Evolutionary conservation across 495 filamentous ascomycete genomes (phyloP), one percentile per base, ranked within the genome.

Genomic region (Penicillium flavigenum): DNA sequence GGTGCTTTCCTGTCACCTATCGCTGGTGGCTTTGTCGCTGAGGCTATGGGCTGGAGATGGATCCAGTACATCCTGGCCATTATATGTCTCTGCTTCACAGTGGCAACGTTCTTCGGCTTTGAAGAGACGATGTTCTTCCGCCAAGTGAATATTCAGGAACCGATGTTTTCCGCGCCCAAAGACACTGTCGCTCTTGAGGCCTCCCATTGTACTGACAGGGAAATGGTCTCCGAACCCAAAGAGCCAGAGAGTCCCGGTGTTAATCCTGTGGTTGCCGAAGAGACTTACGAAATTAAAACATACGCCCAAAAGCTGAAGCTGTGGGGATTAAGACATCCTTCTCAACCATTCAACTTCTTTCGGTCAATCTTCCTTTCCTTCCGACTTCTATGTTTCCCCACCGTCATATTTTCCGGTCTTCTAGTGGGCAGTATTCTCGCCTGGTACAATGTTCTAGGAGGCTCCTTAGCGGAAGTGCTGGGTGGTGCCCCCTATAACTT

Each of bases 91-190:
- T 68, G 75, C 11, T 73, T 69, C 12, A 78, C 77, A 47, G 61
- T 82, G 6, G 76, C 81, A 55, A 67, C 80, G 1, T 81, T 83
- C 69, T 76, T 83, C 63, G 78, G 80, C 54, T 76, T 81, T 71
- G 82, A 84, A 69, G 81, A 85, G 61, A 82, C 81, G 4, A 56
- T 47, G n/a, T 62, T 52, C 49, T 60, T 56, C 32, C 42, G 56
- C 19, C 46, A 48, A 32, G 46, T 48, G 24, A 32, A 48, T 29
- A 48, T 48, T 17, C 46, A 48, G 16, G 46, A 34, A 19, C 46
- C 29, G n/a, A 22, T 34, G 19, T 27, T 48, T 32, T 48, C 22
- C 22, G 4, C 22, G 4, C 22, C 29, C 16, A 32, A 48, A 29
- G 46, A 19, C n/a, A 32, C 2, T 4, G 10, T 8, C 6, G 19